These are phyloP conservation scores for Hygrocybe punicea DNA, from an alignment of 768 basidiomycete species.

Conservation along the genomic window DNA sequence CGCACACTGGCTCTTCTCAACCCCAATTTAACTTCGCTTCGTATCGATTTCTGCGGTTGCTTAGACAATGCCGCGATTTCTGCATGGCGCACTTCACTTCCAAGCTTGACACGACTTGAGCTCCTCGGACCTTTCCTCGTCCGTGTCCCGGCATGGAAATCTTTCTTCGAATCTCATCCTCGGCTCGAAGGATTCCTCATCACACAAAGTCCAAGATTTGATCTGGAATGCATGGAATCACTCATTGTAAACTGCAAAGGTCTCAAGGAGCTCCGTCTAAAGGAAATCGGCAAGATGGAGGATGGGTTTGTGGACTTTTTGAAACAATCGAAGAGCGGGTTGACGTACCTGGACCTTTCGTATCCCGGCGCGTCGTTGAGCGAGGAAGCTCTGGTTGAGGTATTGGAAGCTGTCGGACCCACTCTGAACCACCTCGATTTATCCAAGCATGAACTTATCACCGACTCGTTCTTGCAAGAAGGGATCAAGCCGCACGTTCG, in stretches of 20 bases:
- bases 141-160: slow-evolving; percentile 64
- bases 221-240: slow-evolving; percentile 57
- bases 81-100: slow-evolving; percentile 61
- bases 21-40: slow-evolving; percentile 73
- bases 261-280: slow-evolving; percentile 71
- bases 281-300: slow-evolving; percentile 69
- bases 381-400: slow-evolving; percentile 51
- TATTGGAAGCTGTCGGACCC: slow-evolving; percentile 55
- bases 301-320: slow-evolving; percentile 63
- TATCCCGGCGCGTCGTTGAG: slow-evolving; percentile 45
- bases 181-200: slow-evolving; percentile 71
- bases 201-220: slow-evolving; percentile 83
- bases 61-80: slow-evolving; percentile 60
- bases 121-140: slow-evolving; percentile 90
- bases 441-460: slow-evolving; percentile 64
- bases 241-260: slow-evolving; percentile 52
- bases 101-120: slow-evolving; percentile 64
- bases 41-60: slow-evolving; percentile 84
- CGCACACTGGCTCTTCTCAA: slow-evolving; percentile 74
- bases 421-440: slow-evolving; percentile 61
- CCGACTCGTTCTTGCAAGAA: slow-evolving; percentile 54
- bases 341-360: slow-evolving; percentile 68
- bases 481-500: slow-evolving; percentile 55
- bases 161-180: slow-evolving; percentile 65
- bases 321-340: slow-evolving; percentile 38